A percentile compares a stretch with the other conserved stretches of the same genome.
Evolutionary conservation across 345 rosid species (phyloP).

Genomic region (Schrenkiella parvula): DNA sequence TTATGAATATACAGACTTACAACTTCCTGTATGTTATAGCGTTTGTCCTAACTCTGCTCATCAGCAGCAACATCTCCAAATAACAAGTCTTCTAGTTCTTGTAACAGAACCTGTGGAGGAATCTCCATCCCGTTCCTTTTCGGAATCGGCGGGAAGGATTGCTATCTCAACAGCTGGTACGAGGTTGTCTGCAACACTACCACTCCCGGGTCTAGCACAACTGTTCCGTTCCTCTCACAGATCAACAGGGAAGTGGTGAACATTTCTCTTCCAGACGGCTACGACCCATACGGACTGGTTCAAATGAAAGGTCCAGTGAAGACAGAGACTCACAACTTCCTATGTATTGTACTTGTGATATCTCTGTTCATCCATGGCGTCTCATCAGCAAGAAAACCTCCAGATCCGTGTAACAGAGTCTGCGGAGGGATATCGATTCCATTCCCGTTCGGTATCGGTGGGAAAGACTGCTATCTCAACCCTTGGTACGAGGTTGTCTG

Average conservation of each 20-base stretch:
- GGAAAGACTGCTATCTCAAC: constrained; percentile 24
- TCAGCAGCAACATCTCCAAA: not conserved
- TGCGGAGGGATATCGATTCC: constrained; percentile 25
- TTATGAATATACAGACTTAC: not conserved
- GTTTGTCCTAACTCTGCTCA: constrained; percentile 6
- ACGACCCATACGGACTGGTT: constrained; percentile 15
- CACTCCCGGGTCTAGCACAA: not conserved
- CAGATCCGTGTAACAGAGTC: constrained; percentile 20
- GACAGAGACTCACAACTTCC: constrained; percentile 7
- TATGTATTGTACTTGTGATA: not conserved
- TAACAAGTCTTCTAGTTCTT: not conserved
- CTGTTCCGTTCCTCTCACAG: constrained; percentile 4
- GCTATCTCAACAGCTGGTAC: constrained; percentile 22
- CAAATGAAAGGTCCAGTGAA: constrained; percentile 32
- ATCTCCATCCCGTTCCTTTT: constrained; percentile 21
- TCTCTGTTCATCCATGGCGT: constrained; percentile 10
- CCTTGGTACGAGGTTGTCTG: constrained; percentile 35
- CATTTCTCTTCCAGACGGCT: constrained; percentile 18
- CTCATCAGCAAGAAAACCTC: constrained; percentile 26
- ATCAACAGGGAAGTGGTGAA: constrained; percentile 12
- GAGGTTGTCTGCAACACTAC: constrained; percentile 23
- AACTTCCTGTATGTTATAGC: not conserved
- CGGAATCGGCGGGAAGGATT: constrained; percentile 26
- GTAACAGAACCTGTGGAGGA: constrained; percentile 16
- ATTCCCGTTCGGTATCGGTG: constrained; percentile 28